phyloP scores from a whole-genome alignment of 2,329 filamentous ascomycete genomes.

The Paecilomyces dactylethromorphus region DNA sequence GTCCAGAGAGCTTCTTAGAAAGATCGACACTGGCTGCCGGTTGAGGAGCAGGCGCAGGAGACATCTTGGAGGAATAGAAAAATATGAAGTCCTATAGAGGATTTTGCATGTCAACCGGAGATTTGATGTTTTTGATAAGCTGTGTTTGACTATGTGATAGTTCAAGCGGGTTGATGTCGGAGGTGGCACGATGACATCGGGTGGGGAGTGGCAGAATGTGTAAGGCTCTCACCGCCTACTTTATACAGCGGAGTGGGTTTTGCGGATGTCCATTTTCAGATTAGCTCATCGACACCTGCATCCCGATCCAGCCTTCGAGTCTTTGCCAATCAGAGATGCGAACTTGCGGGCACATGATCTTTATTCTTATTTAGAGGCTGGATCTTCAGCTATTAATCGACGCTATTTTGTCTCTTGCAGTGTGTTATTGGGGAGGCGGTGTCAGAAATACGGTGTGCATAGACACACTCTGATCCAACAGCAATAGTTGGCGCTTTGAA shows the following conservation, averaged over 20 bases:
- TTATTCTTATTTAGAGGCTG: not conserved
- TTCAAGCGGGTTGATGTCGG: not conserved
- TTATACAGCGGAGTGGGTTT: not conserved
- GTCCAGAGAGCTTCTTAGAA: conserved; percentile 33
- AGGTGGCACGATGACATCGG: conserved; percentile 1
- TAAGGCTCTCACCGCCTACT: conserved; percentile 8
- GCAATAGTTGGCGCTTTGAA: not conserved
- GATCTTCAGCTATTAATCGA: not conserved
- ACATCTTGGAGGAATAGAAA: not conserved
- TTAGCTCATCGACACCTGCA: not conserved
- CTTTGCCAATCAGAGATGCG: not conserved
- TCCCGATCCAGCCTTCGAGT: not conserved
- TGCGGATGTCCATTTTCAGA: not conserved
- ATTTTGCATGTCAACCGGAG: not conserved
- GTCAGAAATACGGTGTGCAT: not conserved
- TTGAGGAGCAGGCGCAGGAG: conserved; percentile 6
- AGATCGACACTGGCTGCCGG: conserved; percentile 25
- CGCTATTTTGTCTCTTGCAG: not conserved
- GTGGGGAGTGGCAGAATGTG: not conserved
- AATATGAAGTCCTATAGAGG: not conserved
- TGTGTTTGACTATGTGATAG: not conserved
- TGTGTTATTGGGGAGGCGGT: not conserved
- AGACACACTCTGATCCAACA: not conserved
- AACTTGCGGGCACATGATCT: not conserved
- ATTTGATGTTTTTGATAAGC: not conserved